phyloP scores from a whole-genome alignment of 371 early-diverging fungal genomes.

The Mortierella sp. region DNA sequence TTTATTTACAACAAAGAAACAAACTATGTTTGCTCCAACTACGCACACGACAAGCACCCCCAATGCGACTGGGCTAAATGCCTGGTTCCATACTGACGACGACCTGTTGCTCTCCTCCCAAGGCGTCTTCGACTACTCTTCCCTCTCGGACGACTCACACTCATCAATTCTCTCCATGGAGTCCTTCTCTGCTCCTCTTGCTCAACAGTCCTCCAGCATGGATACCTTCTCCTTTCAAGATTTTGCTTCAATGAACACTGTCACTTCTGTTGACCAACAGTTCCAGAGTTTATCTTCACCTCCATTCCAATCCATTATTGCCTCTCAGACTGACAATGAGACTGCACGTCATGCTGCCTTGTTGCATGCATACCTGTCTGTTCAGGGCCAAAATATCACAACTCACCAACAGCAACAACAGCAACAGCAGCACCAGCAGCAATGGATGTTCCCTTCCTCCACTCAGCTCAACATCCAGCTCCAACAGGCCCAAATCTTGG shows the following conservation, averaged over 20 bases:
- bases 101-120: constrained; percentile 38
- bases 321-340: constrained; percentile 16
- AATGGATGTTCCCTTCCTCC: constrained; percentile 11
- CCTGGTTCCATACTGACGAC: constrained; percentile 40
- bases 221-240: constrained; percentile 33
- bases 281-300: background rate
- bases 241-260: constrained; percentile 18
- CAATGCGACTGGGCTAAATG: background rate
- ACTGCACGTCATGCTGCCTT: constrained; percentile 46
- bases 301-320: background rate
- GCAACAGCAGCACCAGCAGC: constrained; percentile 19
- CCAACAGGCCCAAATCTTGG: constrained; percentile 9
- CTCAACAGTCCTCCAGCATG: background rate
- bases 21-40: constrained; percentile 30
- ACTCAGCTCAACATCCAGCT: background rate
- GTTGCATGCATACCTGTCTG: constrained; percentile 44
- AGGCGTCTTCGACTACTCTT: constrained; percentile 30
- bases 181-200: no score
- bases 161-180: no score
- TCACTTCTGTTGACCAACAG: background rate
- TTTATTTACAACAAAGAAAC: background rate
- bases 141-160: background rate
- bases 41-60: background rate
- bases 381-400: constrained; percentile 16
- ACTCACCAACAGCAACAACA: constrained; percentile 11